Base-by-base conservation (phyloP, 768 basidiomycete genomes). In the Podaxis sp. region DNA sequence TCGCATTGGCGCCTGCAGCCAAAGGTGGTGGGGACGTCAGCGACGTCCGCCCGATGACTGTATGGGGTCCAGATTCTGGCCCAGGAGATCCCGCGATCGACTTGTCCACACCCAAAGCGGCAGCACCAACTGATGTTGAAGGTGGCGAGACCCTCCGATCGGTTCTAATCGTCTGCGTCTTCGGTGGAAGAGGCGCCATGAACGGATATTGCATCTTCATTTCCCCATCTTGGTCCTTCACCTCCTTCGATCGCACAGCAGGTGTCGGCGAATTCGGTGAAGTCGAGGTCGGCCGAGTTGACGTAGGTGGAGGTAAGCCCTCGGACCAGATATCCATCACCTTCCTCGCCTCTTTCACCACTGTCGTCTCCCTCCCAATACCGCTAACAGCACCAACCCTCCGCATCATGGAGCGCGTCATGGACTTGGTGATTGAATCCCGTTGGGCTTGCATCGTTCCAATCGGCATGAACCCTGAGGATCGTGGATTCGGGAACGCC, bases 401-500 rank as follows among this genome's bases (percentile, higher is more conserved):
- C 27, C 68, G 73, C 37, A 62, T 38, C 15, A 56, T 27, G 25
- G 61, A 50, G n/a, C 52, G 55, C 13, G 54, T n/a, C 61, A 50
- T 55, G 8, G 61, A 19, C 8, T 50, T 49, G 8, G 61, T 56
- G 11, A 76, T 68, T 0, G 76, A 72, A 46, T 79, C 78, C 53
- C 76, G 74, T 57, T 81, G 83, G 54, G 77, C 46, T 15, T 50
- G 33, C 41, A 62, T 52, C 0, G 83, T 83, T 4, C 81, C 79
- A 12, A 91, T 82, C 0, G 89, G 85, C 19, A 90, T 79, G 67
- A 92, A 92, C 1, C 89, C 90, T 55, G 89, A 90, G 1, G 89
- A 91, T 2, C 89, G 85, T 27, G 89, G 88, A 70, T 91, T 87
- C 0, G 89, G 88, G 0, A 77, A 72, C 27, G 55, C 57, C 19